Base-by-base conservation (phyloP, 2,329 filamentous ascomycete genomes). In the Botrytis paeoniae region DNA sequence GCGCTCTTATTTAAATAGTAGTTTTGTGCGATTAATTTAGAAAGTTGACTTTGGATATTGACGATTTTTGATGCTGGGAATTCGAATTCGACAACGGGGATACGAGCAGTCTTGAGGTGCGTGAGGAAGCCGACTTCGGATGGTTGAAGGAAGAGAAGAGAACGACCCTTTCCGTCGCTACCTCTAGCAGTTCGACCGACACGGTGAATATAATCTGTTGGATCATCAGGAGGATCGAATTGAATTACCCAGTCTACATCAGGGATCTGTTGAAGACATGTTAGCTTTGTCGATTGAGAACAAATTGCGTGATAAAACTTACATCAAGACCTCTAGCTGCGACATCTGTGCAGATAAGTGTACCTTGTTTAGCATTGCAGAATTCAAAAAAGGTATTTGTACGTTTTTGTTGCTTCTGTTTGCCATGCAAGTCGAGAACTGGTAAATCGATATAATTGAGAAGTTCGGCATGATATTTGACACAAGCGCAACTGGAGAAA, bases 361-460 rank as follows among this genome's bases (percentile, higher is more conserved):
- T 97, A 37, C 95, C 96, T 77, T 92, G 89, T 77, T 90, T 91
- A 29, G 95, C 92, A 79, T 95, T 94, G 80, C 89, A 91, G 82
- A 99, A 99, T 82, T 98, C 95, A 82, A 98, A 99, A 82, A 99
- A 99, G 0, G 94, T 97, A 81, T 97, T 97, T 37, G 96, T 99
- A n/a, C 96, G 93, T 83, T 97, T 97, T 83, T 98, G 94, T 83
- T 99, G 96, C 84, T 99, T 99, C 84, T 97, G 94, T 84, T 99
- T 98, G 77, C 94, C 96, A 82, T 97, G 93, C 12, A 97, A 86
- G 78, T 93, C 92, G 61, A 97, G 87, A 4, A 97, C 93, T 8
- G 93, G 94, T 59, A 98, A 88, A 82, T 98, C 96, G 79, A 98
- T 98, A 84, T 97, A 98, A 85, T 98, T 98, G 77, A 99, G 89